These are phyloP conservation scores for Globisporangium spiculum DNA, from an alignment of 352 stramenopile species.

Conservation along the genomic window DNA sequence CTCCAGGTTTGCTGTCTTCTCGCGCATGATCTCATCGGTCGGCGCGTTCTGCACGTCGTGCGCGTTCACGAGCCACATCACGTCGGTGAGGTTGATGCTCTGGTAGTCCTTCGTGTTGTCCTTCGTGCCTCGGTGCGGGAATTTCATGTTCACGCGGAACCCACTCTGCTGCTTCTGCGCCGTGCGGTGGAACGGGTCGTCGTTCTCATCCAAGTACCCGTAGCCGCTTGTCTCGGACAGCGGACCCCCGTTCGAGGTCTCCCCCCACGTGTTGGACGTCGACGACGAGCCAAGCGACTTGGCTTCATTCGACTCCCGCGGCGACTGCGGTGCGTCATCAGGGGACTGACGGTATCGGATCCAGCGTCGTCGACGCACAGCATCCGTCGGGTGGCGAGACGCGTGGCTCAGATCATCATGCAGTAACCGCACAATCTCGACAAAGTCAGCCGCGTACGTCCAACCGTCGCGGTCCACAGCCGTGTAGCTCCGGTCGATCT, in stretches of 20 bases:
- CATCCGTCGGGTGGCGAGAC: slow-evolving; percentile 74
- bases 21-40: slow-evolving; percentile 82
- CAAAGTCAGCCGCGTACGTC: slow-evolving; percentile 84
- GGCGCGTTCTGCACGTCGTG: slow-evolving; percentile 67
- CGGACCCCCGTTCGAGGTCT: slow-evolving; percentile 31
- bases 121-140: slow-evolving; percentile 74
- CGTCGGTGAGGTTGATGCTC: slow-evolving; percentile 76
- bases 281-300: slow-evolving; percentile 42
- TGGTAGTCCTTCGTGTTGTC: slow-evolving; percentile 90
- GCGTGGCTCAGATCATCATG: slow-evolving; percentile 83
- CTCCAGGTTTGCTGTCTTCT: slow-evolving; percentile 87
- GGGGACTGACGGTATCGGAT: slow-evolving; percentile 67
- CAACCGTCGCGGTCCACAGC: slow-evolving; percentile 77
- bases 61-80: slow-evolving; percentile 85
- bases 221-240: slow-evolving; percentile 30
- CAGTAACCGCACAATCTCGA: slow-evolving; percentile 68
- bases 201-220: slow-evolving; percentile 52
- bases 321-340: slow-evolving; percentile 43
- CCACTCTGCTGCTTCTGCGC: slow-evolving; percentile 83
- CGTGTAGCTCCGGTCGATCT: slow-evolving; percentile 81
- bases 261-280: slow-evolving; percentile 50
- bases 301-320: slow-evolving; percentile 39
- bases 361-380: slow-evolving; percentile 74
- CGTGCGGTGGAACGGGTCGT: slow-evolving; percentile 85
- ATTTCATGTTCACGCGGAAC: slow-evolving; percentile 86